Evolutionary conservation across 73 alveolate species (phyloP).

Genomic region (Paramecium primaurelia): DNA sequence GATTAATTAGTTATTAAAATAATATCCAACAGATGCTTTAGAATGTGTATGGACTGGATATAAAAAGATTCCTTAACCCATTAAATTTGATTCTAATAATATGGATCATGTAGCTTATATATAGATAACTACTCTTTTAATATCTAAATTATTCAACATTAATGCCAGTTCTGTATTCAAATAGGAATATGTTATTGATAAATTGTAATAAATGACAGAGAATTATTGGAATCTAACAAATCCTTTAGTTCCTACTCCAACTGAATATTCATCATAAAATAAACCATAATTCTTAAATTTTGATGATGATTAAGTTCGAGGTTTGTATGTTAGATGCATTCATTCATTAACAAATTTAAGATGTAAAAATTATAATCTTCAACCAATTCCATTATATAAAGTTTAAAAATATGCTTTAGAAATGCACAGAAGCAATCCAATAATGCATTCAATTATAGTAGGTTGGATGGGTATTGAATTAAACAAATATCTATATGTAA

Average conservation of each 20-base stretch:
- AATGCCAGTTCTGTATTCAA: neutral
- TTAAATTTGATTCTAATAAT: neutral
- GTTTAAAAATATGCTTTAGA: conserved; percentile 36
- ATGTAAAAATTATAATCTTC: neutral
- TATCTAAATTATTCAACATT: neutral
- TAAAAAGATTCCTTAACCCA: neutral
- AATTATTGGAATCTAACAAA: neutral
- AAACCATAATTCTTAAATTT: conserved; percentile 5
- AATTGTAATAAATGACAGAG: conserved; percentile 2
- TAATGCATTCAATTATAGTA: conserved; percentile 25
- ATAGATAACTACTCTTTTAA: neutral
- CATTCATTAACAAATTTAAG: conserved; percentile 34
- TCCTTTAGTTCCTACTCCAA: neutral
- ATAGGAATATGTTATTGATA: conserved; percentile 41
- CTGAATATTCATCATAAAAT: neutral
- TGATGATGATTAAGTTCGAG: conserved; percentile 36
- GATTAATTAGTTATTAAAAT: neutral
- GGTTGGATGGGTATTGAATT: conserved; percentile 37
- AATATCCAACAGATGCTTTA: neutral
- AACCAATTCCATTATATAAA: neutral
- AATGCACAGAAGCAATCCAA: conserved; percentile 34
- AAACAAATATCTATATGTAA: neutral
- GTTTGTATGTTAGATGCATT: conserved; percentile 4
- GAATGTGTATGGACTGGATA: conserved; percentile 40
- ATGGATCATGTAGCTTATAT: neutral